A percentile compares a stretch with the other conserved stretches of the same genome.
phyloP scores from a whole-genome alignment of 1,284 basidiomycete species.

The Ustilago bromivora region DNA sequence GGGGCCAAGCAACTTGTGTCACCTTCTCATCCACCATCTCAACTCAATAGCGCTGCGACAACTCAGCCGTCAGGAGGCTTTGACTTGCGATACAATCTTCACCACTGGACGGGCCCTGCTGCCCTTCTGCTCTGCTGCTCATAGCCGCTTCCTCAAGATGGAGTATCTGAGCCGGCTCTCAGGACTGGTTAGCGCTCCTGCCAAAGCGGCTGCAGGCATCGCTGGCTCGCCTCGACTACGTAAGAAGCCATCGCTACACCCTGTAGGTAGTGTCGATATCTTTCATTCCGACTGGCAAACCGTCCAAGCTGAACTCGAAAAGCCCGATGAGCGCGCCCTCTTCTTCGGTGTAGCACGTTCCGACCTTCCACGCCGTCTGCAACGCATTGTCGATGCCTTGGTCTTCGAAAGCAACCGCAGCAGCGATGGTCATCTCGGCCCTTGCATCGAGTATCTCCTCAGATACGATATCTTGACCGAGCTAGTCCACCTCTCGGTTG shows the following conservation, averaged over 20 bases:
- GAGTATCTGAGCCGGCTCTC: slow-evolving; percentile 52
- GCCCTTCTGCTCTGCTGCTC: not conserved
- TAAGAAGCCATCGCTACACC: slow-evolving; percentile 44
- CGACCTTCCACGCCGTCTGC: slow-evolving; percentile 80
- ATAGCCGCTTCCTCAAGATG: slow-evolving; percentile 32
- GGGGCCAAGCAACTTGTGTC: not conserved
- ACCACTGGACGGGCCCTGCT: too few species aligned
- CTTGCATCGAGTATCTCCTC: slow-evolving; percentile 88
- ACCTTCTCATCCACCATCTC: not conserved
- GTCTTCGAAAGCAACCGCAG: slow-evolving; percentile 85
- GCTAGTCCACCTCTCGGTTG: slow-evolving; percentile 62
- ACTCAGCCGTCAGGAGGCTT: too few species aligned
- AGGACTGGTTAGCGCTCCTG: slow-evolving; percentile 43
- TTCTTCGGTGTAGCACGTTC: slow-evolving; percentile 84
- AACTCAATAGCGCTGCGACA: not conserved
- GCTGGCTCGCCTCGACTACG: slow-evolving; percentile 33
- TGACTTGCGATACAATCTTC: too few species aligned
- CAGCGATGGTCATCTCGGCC: slow-evolving; percentile 80
- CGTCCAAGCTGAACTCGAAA: slow-evolving; percentile 71
- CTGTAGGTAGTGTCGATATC: slow-evolving; percentile 47
- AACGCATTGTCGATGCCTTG: slow-evolving; percentile 86
- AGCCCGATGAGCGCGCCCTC: slow-evolving; percentile 85
- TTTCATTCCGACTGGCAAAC: slow-evolving; percentile 51
- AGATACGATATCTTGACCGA: slow-evolving; percentile 76
- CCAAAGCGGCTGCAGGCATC: slow-evolving; percentile 34